Base-by-base conservation (phyloP, 352 stramenopile species). In the Pythium biforme region DNA sequence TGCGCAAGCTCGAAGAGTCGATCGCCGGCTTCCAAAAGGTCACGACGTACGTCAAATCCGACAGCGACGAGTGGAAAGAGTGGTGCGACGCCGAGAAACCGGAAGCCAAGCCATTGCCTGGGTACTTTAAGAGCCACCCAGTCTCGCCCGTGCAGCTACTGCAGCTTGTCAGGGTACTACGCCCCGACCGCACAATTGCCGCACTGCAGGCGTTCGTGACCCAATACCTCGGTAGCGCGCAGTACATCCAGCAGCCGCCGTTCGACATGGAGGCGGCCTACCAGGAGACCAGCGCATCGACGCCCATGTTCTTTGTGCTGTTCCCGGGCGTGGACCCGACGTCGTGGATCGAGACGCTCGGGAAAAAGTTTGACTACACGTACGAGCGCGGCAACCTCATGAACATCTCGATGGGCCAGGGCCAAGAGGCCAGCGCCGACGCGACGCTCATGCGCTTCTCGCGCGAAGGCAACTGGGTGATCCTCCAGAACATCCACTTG, bases 21-120 rank as follows among this genome's bases (percentile, higher is more conserved):
- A 80, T 97, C 45, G 69, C 86, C 20, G 78, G 75, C 27, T 95
- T 99, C 49, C 77, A 96, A 57, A 96, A 94, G 51, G 79, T 99
- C 26, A 93, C 92, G 4, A 94, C 97, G 41, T 87, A 83, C 34
- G 98, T 99, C 88, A 94, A 97, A 39, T 89, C 81, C 3, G 96
- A 99, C 59, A 88, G 85, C 11, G 97, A 99, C 51, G 96, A 99
- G 52, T 99, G 96, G 96, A 79, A 81, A 48, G 78, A 90, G 55
- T 99, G 94, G 93, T 98, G 93, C 68, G 90, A 98, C 37, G 67
- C 85, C 10, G 92, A 97, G 49, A 90, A 92, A 22, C 93, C 94
- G 0, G 97, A 99, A 74, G 64, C 73, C 19, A 79, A 80, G 20
- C 75, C 90, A 23, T 77, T 98, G n/a, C 96, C 96, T 23, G 95